Base-by-base conservation (phyloP, 2,329 filamentous ascomycete species). In the Diaporthe ampelina region DNA sequence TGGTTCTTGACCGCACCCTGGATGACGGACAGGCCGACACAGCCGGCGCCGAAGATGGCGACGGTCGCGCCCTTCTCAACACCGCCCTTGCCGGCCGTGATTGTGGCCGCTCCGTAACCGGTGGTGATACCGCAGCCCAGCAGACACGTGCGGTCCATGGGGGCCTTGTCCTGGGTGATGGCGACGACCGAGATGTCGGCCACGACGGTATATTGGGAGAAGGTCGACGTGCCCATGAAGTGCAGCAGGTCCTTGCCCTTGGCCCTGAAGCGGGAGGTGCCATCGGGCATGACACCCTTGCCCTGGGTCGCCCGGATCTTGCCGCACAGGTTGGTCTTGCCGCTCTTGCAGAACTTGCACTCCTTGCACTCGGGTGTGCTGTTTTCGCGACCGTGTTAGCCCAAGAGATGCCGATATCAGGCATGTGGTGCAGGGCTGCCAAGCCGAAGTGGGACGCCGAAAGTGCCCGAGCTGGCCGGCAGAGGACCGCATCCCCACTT, bases 301-400 rank as follows among this genome's bases (percentile, higher is more conserved):
- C 97, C 97, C 87, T 99, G 97, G 57, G 97, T 98, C 57, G 95
- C 94, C 81, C 97, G 93, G 85, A 99, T 98, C 91, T 98, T 98
- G 84, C 97, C 97, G 87, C 96, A 98, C 75, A 98, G 93, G 87
- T 98, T 98, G 81, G 96, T 98, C 93, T 99, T 99, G 87, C 96
- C 96, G 58, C 96, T 98, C 86, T 95, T 96, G 93, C 97, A 99
- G 91, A 98, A 98, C 89, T 98, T 98, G 92, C 97, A 99, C 85
- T 98, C 96, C 79, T 91, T 89, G 89, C 96, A 98, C 88, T 98
- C 96, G 78, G 97, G 97, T 63, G 95, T 98, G 89, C 95, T 97
- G 81, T 74, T 56, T 56, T 17, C 50, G 29, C 21, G 24, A 40
- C 45, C 59, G 0, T 57, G 72, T 63, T 54, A 75, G 67, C 67